Evolutionary conservation across 305 asterid genomes (phyloP), one percentile per base, ranked within the genome.

Genomic region (Fraxinus velutina): DNA sequence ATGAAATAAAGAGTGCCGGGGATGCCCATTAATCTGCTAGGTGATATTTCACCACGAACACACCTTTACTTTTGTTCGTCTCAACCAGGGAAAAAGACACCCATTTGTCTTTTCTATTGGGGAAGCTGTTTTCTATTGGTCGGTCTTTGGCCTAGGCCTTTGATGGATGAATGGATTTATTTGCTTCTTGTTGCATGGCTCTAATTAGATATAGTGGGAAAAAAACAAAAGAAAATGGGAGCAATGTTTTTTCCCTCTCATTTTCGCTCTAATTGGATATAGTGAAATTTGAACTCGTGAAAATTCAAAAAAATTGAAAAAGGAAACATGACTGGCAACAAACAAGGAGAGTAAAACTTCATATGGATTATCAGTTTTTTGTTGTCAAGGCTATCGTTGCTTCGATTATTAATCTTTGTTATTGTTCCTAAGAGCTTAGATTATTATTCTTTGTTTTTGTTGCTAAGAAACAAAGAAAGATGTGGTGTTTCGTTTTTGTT

Each of bases 241-340:
- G 74, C 74, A 68, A 68, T 68, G 33, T 68, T 68, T 68, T 68
- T 68, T 29, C 37, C 74, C 37, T 68, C 74, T 68, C 74, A 68
- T 68, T 68, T 68, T 68, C 74, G 37, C 73, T 27, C 39, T 24
- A 66, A 66, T 66, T 66, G 73, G 73, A 24, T 66, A 29, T 13
- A 68, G 37, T 4, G 39, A 29, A 29, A 29, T 60, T 22, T 60
- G 15, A 60, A 68, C 74, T 68, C 37, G 0, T 29, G 21, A 68
- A 66, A 60, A 60, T 21, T 57, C 27, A 21, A 60, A 60, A 60
- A 21, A 21, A 22, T 6, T 24, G 17, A 27, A 4, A 22, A 10
- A 24, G 17, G 36, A 10, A 66, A 62, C 72, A 62, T 21, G 72
- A 62, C 15, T 62, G 66, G 66, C 66, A 55, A 55, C 24, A 55